Conservation (phyloP, 495 filamentous ascomycete genomes). For the Pseudotulostoma volvatum region DNA sequence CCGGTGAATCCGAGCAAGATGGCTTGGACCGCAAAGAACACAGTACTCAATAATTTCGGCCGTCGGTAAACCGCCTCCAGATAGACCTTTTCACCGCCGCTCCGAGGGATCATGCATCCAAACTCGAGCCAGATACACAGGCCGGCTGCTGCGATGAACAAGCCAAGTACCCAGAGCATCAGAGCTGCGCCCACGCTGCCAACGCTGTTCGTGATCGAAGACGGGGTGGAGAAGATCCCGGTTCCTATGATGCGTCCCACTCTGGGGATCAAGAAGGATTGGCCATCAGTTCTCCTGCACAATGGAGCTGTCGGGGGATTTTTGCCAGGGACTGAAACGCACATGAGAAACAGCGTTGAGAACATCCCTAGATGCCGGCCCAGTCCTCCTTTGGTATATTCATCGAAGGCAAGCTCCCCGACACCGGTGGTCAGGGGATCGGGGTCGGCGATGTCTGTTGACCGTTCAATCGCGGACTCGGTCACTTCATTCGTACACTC, state of each 20-base stretch:
- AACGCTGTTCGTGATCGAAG: constrained; percentile 40
- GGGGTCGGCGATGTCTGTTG: too few species aligned
- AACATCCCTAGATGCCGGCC: constrained; percentile 23
- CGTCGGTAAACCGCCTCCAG: constrained; percentile 53
- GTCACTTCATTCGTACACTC: too few species aligned
- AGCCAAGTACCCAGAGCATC: constrained; percentile 43
- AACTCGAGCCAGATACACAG: constrained; percentile 46
- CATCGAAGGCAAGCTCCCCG: constrained; percentile 12
- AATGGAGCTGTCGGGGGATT: too few species aligned
- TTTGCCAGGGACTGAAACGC: neutral
- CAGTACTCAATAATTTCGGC: constrained; percentile 47
- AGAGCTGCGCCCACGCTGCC: constrained; percentile 50
- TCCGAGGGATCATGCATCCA: constrained; percentile 50
- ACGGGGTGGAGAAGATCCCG: constrained; percentile 57
- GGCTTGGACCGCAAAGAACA: constrained; percentile 44
- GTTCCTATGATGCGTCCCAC: constrained; percentile 49
- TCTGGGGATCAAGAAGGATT: too few species aligned
- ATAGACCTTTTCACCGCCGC: constrained; percentile 55
- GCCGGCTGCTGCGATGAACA: constrained; percentile 39
- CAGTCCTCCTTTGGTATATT: constrained; percentile 15
- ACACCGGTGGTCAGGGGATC: too few species aligned
- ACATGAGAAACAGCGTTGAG: constrained; percentile 30
- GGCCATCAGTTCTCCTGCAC: too few species aligned
- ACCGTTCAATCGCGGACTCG: too few species aligned
- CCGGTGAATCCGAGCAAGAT: constrained; percentile 49